Percentiles rank a stretch among this genome's conserved stretches.
Conservation (phyloP, 2,329 filamentous ascomycete genomes). For the Pseudogymnoascus sp. region DNA sequence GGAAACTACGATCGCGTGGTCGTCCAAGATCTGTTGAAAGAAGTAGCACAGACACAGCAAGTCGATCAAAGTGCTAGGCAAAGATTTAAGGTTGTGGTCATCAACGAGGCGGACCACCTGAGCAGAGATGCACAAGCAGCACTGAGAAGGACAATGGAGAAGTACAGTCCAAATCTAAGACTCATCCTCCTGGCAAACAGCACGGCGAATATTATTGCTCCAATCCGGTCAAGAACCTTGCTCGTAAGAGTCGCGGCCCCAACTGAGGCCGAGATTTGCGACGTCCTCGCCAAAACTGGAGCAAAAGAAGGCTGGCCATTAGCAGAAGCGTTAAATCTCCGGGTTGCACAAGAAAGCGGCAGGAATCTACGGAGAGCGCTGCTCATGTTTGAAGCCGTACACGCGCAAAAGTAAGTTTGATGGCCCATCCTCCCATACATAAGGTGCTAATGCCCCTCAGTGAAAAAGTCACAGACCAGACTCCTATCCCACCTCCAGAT, state of each 20-base stretch:
- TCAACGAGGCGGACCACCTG: constrained; percentile 96
- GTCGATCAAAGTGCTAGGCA: constrained; percentile 90
- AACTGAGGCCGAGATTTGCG: constrained; percentile 74
- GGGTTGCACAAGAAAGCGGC: constrained; percentile 84
- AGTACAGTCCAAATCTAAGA: constrained; percentile 91
- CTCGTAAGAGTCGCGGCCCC: constrained; percentile 89
- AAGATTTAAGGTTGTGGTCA: constrained; percentile 96
- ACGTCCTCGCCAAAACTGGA: constrained; percentile 61
- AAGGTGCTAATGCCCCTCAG: constrained; percentile 42
- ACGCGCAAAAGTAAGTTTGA: constrained; percentile 80
- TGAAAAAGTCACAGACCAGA: constrained; percentile 82
- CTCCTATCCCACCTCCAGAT: constrained; percentile 86
- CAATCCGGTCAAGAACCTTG: constrained; percentile 85
- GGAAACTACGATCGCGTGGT: constrained; percentile 95
- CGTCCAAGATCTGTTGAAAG: constrained; percentile 89
- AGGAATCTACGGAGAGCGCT: constrained; percentile 84
- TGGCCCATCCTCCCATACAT: background rate
- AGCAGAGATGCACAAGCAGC: constrained; percentile 93
- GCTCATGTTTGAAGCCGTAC: constrained; percentile 94
- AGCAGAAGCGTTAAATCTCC: constrained; percentile 66
- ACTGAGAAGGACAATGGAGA: constrained; percentile 94
- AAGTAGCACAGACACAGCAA: constrained; percentile 97
- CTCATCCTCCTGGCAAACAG: constrained; percentile 91
- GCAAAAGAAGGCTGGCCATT: constrained; percentile 78
- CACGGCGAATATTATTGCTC: constrained; percentile 98